Evolutionary conservation across 1,139 yeast genomes (phyloP).

Genomic region (Saccharomyces hybrid): DNA sequence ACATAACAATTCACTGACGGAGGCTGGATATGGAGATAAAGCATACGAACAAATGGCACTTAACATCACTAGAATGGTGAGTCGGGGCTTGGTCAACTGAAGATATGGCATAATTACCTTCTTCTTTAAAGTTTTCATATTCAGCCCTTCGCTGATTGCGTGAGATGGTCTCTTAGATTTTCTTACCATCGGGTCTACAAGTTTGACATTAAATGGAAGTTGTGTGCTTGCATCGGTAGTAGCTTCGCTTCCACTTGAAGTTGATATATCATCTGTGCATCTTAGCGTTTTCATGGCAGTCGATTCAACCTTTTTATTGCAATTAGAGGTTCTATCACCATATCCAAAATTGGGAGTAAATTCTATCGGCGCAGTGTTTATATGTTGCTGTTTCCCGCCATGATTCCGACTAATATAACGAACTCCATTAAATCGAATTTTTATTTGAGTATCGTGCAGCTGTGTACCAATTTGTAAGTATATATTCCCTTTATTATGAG

Average conservation of each 20-base stretch:
- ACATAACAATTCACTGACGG: conserved; percentile 59
- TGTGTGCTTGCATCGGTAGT: conserved; percentile 20
- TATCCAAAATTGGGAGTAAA: conserved; percentile 29
- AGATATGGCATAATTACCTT: conserved; percentile 50
- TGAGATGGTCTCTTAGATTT: conserved; percentile 8
- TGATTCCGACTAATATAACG: background rate
- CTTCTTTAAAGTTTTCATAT: conserved; percentile 25
- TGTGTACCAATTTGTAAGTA: background rate
- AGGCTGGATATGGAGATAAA: conserved; percentile 70
- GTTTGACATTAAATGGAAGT: conserved; percentile 54
- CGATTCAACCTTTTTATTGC: conserved; percentile 6
- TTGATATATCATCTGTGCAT: conserved; percentile 32
- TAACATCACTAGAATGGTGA: conserved; percentile 79
- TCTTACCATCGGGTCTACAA: conserved; percentile 25
- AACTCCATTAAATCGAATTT: background rate
- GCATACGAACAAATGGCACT: conserved; percentile 94
- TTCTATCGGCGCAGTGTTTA: conserved; percentile 34
- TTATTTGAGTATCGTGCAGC: background rate
- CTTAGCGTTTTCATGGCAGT: conserved; percentile 29
- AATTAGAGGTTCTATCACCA: conserved; percentile 10
- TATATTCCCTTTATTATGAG: background rate
- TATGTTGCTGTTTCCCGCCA: conserved; percentile 4
- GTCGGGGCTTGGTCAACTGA: conserved; percentile 79
- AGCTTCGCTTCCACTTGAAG: background rate
- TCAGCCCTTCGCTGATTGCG: conserved; percentile 7